Evolutionary conservation across 1,139 yeast genomes (phyloP).

Genomic region (Blastobotrys buckinghamii): DNA sequence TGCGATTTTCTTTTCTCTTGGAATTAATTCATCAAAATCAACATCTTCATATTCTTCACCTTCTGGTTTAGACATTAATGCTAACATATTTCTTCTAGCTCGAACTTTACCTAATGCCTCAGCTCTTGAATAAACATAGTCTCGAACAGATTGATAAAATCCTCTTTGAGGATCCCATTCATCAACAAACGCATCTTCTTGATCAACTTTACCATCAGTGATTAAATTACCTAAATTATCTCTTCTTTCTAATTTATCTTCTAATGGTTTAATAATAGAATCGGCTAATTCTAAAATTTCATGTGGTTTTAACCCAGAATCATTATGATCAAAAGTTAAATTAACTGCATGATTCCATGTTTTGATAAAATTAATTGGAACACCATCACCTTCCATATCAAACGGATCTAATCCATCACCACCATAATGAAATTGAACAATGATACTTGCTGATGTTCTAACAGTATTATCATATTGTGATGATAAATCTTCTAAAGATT

Average conservation of each 20-base stretch:
- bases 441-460: slow-evolving; percentile 90
- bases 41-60: slow-evolving; percentile 34
- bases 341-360: slow-evolving; percentile 93
- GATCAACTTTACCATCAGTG: slow-evolving; percentile 35
- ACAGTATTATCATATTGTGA: slow-evolving; percentile 93
- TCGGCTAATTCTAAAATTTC: slow-evolving; percentile 56
- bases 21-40: slow-evolving; percentile 43
- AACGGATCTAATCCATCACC: slow-evolving; percentile 98
- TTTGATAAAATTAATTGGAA: slow-evolving; percentile 86
- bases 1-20: slow-evolving; percentile 38
- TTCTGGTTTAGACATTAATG: slow-evolving; percentile 41
- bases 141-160: slow-evolving; percentile 69
- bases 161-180: slow-evolving; percentile 81
- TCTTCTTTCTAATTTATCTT: slow-evolving; percentile 51
- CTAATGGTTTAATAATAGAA: slow-evolving; percentile 54
- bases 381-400: slow-evolving; percentile 99
- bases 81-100: slow-evolving; percentile 45
- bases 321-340: slow-evolving; percentile 55
- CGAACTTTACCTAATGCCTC: slow-evolving; percentile 51
- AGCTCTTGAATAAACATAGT: slow-evolving; percentile 55
- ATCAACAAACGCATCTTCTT: slow-evolving; percentile 47
- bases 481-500: slow-evolving; percentile 92
- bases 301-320: slow-evolving; percentile 61
- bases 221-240: slow-evolving; percentile 69
- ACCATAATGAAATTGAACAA: slow-evolving; percentile 96